These are phyloP conservation scores for Fusarium foetens DNA, from an alignment of 2,329 filamentous ascomycete species.

Conservation along the genomic window DNA sequence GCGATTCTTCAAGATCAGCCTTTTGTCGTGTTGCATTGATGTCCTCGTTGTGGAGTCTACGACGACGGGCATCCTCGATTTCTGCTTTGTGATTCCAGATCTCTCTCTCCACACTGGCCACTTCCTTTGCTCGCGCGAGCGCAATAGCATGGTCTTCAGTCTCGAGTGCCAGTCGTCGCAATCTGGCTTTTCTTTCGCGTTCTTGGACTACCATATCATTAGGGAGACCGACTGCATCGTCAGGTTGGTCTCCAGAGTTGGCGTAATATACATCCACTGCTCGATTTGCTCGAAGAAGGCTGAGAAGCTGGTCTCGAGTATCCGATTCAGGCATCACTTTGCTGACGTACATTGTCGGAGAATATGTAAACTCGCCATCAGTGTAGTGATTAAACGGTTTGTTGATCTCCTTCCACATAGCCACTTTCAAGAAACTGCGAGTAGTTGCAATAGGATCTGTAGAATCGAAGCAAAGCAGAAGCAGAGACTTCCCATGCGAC, in stretches of 20 bases:
- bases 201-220: slow-evolving; percentile 61
- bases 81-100: slow-evolving; percentile 61
- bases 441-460: slow-evolving; percentile 64
- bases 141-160: slow-evolving; percentile 60
- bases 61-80: slow-evolving; percentile 62
- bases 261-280: slow-evolving; percentile 65
- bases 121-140: slow-evolving; percentile 61
- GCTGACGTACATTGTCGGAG: slow-evolving; percentile 70
- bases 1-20: slow-evolving; percentile 58
- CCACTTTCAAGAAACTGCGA: slow-evolving; percentile 68
- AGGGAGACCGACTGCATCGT: slow-evolving; percentile 63
- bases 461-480: slow-evolving; percentile 70
- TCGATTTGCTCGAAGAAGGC: slow-evolving; percentile 62
- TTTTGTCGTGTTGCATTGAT: slow-evolving; percentile 56
- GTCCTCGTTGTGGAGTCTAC: slow-evolving; percentile 58
- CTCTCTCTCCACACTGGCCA: slow-evolving; percentile 62
- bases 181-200: slow-evolving; percentile 59
- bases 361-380: slow-evolving; percentile 66
- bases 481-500: slow-evolving; percentile 66
- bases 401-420: slow-evolving; percentile 73
- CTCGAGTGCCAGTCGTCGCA: slow-evolving; percentile 58
- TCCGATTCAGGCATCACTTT: slow-evolving; percentile 57
- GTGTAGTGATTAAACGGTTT: slow-evolving; percentile 66
- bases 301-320: slow-evolving; percentile 55
- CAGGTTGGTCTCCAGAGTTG: slow-evolving; percentile 63